These are phyloP conservation scores for Buddleja alternifolia DNA, from an alignment of 257 asterid genomes.

Conservation along the genomic window DNA sequence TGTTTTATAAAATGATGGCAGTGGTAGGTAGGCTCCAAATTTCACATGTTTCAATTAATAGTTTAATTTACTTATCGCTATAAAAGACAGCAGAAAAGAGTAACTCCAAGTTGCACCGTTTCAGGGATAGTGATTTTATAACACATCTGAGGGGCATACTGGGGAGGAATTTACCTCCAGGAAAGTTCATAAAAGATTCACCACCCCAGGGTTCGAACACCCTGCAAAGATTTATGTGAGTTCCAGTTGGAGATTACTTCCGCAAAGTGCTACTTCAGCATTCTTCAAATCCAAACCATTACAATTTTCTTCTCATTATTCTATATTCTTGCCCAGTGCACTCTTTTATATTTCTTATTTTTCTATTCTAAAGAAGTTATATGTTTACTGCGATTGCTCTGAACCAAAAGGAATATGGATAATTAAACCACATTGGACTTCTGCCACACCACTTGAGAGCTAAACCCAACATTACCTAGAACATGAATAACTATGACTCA, in stretches of 20 bases:
- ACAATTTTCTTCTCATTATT: not conserved
- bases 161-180: not conserved
- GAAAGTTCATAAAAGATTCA: constrained; percentile 8
- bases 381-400: too few species aligned
- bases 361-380: too few species aligned
- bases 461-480: too few species aligned
- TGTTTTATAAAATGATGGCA: not conserved
- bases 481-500: too few species aligned
- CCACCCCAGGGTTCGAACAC: not conserved
- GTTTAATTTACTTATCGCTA: not conserved
- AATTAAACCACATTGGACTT: too few species aligned
- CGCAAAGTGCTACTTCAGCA: not conserved
- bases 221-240: not conserved
- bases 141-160: not conserved
- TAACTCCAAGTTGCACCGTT: not conserved
- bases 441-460: too few species aligned
- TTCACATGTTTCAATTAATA: constrained; percentile 7
- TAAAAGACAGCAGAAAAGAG: not conserved
- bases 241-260: not conserved
- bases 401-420: too few species aligned
- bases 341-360: too few species aligned
- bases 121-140: constrained; percentile 1
- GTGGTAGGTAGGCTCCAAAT: too few species aligned
- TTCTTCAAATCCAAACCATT: not conserved
- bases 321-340: constrained; percentile 2